phyloP scores from a whole-genome alignment of 371 early-diverging fungal species.

The Mortierella sp. region DNA sequence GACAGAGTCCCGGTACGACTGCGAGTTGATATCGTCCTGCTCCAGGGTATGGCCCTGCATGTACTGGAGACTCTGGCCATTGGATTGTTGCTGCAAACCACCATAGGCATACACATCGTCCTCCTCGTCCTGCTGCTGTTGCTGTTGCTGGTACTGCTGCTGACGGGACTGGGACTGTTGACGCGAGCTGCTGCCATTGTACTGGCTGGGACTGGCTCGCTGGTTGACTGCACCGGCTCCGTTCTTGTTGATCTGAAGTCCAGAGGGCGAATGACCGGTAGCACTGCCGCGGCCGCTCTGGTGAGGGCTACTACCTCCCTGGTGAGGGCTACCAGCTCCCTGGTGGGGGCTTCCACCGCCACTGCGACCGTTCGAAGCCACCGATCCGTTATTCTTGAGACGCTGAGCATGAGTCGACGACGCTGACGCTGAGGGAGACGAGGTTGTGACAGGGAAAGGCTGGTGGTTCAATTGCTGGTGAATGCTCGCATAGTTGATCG shows the following conservation, averaged over 20 bases:
- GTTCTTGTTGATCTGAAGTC: conserved; percentile 4
- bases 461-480: conserved; percentile 37
- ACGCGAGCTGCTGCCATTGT: neutral
- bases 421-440: neutral
- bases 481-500: conserved; percentile 34
- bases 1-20: conserved; percentile 36
- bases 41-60: neutral
- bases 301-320: neutral
- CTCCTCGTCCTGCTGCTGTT: conserved; percentile 6
- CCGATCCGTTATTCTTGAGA: neutral
- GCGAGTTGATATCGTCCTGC: neutral
- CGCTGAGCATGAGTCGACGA: neutral
- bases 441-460: neutral
- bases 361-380: neutral
- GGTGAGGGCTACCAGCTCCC: neutral
- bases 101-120: conserved; percentile 26
- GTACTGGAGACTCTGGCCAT: neutral
- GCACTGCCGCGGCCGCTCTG: neutral
- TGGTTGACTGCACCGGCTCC: neutral
- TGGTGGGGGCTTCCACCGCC: neutral
- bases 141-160: conserved; percentile 1
- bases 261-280: neutral
- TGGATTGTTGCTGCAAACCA: conserved; percentile 3
- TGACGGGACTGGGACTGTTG: conserved; percentile 2
- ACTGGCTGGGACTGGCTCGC: neutral